Evolutionary conservation across 208 protist species (phyloP), one percentile per base, ranked within the genome.

Genomic region (Ichthyophonus hoferi): DNA sequence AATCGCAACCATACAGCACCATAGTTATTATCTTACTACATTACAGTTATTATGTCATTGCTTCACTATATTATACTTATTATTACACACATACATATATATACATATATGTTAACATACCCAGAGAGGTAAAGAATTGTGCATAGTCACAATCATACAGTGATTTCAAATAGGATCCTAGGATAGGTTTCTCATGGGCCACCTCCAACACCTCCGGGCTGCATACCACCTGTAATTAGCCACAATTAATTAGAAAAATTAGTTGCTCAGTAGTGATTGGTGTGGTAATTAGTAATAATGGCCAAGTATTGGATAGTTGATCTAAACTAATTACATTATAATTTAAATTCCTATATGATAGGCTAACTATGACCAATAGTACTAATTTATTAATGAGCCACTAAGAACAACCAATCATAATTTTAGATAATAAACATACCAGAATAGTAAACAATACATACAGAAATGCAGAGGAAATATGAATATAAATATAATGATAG

Each of bases 1-100:
- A 99, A 17, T 95, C 88, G 93, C 98, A 98, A 40, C 98, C 94
- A 92, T 99, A 97, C 87, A 98, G 96, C n/a, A n/a, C n/a, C n/a
- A n/a, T n/a, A n/a, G n/a, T n/a, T n/a, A n/a, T n/a, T n/a, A n/a
- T n/a, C n/a, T n/a, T n/a, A n/a, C n/a, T n/a, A n/a, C n/a, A n/a
- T n/a, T n/a, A n/a, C n/a, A n/a, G n/a, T n/a, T n/a, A n/a, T n/a
- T n/a, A n/a, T n/a, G n/a, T n/a, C n/a, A n/a, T n/a, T n/a, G n/a
- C n/a, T n/a, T n/a, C n/a, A n/a, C n/a, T n/a, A n/a, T n/a, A n/a
- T n/a, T n/a, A n/a, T n/a, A n/a, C 7, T 24, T 24, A 67, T 67
- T 24, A 83, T 31, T 24, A 87, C 34, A 67, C 2, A 42, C 24
- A 67, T 24, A 67, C 50, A 67, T 67, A 67, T 24, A 67, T 24